Percentiles rank a stretch among this genome's conserved stretches.
Evolutionary conservation across 768 basidiomycete genomes (phyloP).

Genomic region (Termitomyces sp.): DNA sequence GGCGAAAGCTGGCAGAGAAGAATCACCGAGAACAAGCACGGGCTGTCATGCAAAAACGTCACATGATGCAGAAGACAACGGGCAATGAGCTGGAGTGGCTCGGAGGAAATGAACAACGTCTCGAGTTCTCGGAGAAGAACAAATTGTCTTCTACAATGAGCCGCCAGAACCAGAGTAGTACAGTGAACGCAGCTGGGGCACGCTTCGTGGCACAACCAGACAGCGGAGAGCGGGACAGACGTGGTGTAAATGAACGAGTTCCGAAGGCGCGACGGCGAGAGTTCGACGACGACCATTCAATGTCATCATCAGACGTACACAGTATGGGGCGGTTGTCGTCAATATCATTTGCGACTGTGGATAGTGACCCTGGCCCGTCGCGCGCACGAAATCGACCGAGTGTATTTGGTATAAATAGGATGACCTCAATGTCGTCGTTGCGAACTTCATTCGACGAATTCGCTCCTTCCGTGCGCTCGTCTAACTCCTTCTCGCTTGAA

Average conservation of each 20-base stretch:
- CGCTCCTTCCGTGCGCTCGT: slow-evolving; percentile 69
- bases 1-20: slow-evolving; percentile 70
- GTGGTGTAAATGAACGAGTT: slow-evolving; percentile 57
- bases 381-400: slow-evolving; percentile 61
- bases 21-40: slow-evolving; percentile 84
- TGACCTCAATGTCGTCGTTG: slow-evolving; percentile 73
- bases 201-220: slow-evolving; percentile 39
- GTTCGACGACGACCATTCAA: slow-evolving; percentile 87
- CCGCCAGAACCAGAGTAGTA: slow-evolving; percentile 50
- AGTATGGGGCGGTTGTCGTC: slow-evolving; percentile 71
- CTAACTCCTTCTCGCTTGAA: slow-evolving; percentile 76
- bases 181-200: slow-evolving; percentile 61
- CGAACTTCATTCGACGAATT: slow-evolving; percentile 75
- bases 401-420: slow-evolving; percentile 65
- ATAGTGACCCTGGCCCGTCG: slow-evolving; percentile 81
- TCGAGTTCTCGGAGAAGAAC: slow-evolving; percentile 40
- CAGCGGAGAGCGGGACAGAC: slow-evolving; percentile 42
- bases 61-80: slow-evolving; percentile 59
- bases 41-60: slow-evolving; percentile 89
- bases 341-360: slow-evolving; percentile 79
- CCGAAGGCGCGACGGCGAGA: slow-evolving; percentile 79
- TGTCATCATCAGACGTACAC: slow-evolving; percentile 85
- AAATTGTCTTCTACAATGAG: slow-evolving; percentile 62
- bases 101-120: slow-evolving; percentile 41
- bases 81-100: slow-evolving; percentile 64